Evolutionary conservation across 768 basidiomycete genomes (phyloP).

Genomic region (Clitopilus hobsonii): DNA sequence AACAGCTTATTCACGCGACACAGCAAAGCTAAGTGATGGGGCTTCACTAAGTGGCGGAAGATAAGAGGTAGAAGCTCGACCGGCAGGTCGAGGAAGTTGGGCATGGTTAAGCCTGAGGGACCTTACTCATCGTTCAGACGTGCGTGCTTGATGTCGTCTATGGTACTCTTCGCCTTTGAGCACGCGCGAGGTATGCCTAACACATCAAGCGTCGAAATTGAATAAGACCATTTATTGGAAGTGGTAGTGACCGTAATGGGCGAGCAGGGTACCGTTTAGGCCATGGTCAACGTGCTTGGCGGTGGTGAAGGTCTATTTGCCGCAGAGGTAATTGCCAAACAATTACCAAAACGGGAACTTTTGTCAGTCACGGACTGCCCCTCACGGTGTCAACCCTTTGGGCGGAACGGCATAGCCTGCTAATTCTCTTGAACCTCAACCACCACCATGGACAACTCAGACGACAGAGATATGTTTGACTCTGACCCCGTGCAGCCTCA

Average conservation of each 20-base stretch:
- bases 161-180: background rate
- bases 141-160: background rate
- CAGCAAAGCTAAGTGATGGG: slow-evolving; percentile 38
- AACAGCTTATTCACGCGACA: slow-evolving; percentile 61
- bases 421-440: slow-evolving; percentile 15
- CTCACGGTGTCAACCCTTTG: slow-evolving; percentile 4
- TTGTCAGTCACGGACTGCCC: no score
- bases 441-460: slow-evolving; percentile 29
- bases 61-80: slow-evolving; percentile 60
- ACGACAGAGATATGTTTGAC: slow-evolving; percentile 11
- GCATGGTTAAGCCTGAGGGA: slow-evolving; percentile 22
- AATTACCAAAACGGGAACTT: background rate
- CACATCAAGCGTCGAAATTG: no score
- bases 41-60: slow-evolving; percentile 42
- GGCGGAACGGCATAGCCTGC: background rate
- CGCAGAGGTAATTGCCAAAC: background rate
- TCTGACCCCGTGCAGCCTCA: slow-evolving; percentile 11
- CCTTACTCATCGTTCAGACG: background rate
- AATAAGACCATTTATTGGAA: no score
- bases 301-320: background rate
- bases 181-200: no score
- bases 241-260: no score
- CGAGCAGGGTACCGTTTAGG: background rate
- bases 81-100: slow-evolving; percentile 53
- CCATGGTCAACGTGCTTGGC: background rate